Base-by-base conservation (phyloP, 2,329 filamentous ascomycete genomes). In the Cladosporium sp. region DNA sequence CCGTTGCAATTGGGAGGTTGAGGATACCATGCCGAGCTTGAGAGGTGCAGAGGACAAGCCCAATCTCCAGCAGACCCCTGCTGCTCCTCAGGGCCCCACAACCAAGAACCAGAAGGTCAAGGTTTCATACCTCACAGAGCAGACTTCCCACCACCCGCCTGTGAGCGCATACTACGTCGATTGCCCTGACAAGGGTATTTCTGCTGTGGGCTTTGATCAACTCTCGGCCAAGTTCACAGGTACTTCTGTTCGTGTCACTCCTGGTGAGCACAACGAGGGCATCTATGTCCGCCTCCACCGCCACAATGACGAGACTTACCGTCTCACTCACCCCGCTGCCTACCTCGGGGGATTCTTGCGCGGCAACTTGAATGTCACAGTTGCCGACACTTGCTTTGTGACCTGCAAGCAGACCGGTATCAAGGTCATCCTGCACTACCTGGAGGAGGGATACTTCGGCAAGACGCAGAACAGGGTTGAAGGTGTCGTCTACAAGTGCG, bases 171-270 rank as follows among this genome's bases (percentile, higher is more conserved):
- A 96, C 74, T 93, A 90, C 73, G 87, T 97, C 62, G 88, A 91
- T 69, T 99, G 94, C 70, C 91, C 92, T 0, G 89, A 95, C 65
- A 92, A 91, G 70, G 94, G 93, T 25, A 83, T 99, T 63, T 85
- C 85, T 36, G 94, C 94, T 15, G 83, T 88, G 58, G 94, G 94
- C 1, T 99, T 93, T 70, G 94, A 99, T 70, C 94, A 99, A 77
- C 87, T 99, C 67, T 93, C 89, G 65, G 94, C 94, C 69, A 97
- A 97, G 74, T 99, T 99, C 75, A 97, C 94, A 1, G 94, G 94
- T 58, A 97, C 94, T 17, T 93, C 90, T 66, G 83, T 99, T 73
- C 91, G 91, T 70, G 93, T 99, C 36, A 86, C 88, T 20, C 91
- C 94, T 0, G 94, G 94, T 62, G 87, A 92, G 70, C 91, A 96